These are phyloP conservation scores for Aegle marmelos DNA, from an alignment of 345 rosid species.

Conservation along the genomic window DNA sequence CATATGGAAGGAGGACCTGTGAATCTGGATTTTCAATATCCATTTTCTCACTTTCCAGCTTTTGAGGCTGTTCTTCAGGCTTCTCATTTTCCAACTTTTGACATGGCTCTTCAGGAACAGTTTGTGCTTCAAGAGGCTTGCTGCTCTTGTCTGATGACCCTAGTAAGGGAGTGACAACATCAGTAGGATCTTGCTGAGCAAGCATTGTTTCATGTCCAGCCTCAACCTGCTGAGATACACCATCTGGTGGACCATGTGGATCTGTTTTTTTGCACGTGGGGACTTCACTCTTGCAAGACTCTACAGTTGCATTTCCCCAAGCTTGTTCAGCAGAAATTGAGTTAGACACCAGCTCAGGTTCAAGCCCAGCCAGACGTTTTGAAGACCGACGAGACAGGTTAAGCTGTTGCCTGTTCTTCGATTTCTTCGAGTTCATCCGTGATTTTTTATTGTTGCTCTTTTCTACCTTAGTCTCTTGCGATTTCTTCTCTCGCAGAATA, in stretches of 20 bases:
- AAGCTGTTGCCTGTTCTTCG: slow-evolving; percentile 12
- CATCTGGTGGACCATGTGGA: neutral
- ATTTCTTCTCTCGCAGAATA: slow-evolving; percentile 7
- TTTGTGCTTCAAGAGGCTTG: slow-evolving; percentile 12
- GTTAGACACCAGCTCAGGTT: slow-evolving; percentile 11
- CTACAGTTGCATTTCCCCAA: neutral
- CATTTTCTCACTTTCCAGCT: neutral
- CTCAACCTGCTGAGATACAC: slow-evolving; percentile 12
- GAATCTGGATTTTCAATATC: slow-evolving; percentile 16
- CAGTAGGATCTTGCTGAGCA: slow-evolving; percentile 1
- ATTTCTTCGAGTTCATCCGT: neutral
- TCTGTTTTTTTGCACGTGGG: neutral
- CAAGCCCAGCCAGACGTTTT: slow-evolving; percentile 24
- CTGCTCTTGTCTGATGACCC: slow-evolving; percentile 13
- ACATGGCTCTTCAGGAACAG: neutral
- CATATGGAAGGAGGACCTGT: slow-evolving; percentile 13
- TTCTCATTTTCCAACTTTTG: slow-evolving; percentile 3
- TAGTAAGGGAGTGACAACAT: neutral
- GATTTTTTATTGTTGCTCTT: slow-evolving; percentile 8
- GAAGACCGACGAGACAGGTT: slow-evolving; percentile 26
- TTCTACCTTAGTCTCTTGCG: slow-evolving; percentile 11
- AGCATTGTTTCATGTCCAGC: neutral
- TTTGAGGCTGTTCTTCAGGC: slow-evolving; percentile 2
- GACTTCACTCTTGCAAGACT: slow-evolving; percentile 5
- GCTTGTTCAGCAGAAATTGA: slow-evolving; percentile 6